Evolutionary conservation across 73 alveolate genomes (phyloP).

Genomic region (Strombidium stylifer): DNA sequence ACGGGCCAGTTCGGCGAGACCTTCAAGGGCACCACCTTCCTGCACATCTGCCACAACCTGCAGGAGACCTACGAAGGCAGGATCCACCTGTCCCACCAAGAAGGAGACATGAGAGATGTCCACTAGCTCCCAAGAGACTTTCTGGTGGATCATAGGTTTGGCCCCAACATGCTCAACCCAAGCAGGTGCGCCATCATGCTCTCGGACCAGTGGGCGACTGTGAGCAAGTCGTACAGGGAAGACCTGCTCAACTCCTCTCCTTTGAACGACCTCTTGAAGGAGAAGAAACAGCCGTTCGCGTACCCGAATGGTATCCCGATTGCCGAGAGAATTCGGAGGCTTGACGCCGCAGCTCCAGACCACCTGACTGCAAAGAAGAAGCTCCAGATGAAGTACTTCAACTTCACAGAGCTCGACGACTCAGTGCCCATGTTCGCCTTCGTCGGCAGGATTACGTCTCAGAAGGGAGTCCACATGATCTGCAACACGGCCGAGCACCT

Average conservation of each 20-base stretch:
- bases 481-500: slow-evolving; percentile 93
- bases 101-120: slow-evolving; percentile 82
- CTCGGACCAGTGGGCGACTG: slow-evolving; percentile 99
- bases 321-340: slow-evolving; percentile 76
- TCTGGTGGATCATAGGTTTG: slow-evolving; percentile 95
- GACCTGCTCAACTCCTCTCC: slow-evolving; percentile 90
- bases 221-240: slow-evolving; percentile 90
- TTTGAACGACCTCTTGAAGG: slow-evolving; percentile 65
- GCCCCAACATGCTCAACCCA: slow-evolving; percentile 90
- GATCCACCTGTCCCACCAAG: slow-evolving; percentile 77
- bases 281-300: slow-evolving; percentile 88
- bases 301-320: slow-evolving; percentile 97
- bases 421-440: slow-evolving; percentile 87
- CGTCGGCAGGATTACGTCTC: slow-evolving; percentile 96
- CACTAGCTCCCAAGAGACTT: slow-evolving; percentile 90
- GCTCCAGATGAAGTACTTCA: slow-evolving; percentile 89
- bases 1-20: slow-evolving; percentile 87
- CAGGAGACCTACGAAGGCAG: slow-evolving; percentile 98
- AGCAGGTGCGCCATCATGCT: slow-evolving; percentile 94
- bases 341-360: slow-evolving; percentile 78
- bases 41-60: slow-evolving; percentile 96
- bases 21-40: slow-evolving; percentile 92
- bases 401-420: slow-evolving; percentile 74
- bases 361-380: slow-evolving; percentile 88
- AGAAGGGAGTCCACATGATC: slow-evolving; percentile 97